Conservation (phyloP, 2,329 filamentous ascomycete species). For the Cladosporium sp. region DNA sequence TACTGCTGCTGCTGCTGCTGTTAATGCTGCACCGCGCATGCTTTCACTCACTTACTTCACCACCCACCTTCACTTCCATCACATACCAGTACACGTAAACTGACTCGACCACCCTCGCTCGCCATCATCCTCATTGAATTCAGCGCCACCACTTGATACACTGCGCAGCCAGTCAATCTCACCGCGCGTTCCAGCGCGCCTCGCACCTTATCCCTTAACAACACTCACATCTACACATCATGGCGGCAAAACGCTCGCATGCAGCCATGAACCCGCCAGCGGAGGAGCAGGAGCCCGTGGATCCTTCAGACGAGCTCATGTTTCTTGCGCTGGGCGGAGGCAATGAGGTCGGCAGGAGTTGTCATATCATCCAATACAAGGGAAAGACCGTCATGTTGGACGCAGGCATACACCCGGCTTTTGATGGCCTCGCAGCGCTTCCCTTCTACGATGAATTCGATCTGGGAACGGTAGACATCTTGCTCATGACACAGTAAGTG, state of each 20-base stretch:
- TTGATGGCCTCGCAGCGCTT: constrained; percentile 86
- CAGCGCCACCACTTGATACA: not conserved
- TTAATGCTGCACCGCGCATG: too few species aligned
- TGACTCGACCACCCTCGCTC: not conserved
- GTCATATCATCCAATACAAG: constrained; percentile 98
- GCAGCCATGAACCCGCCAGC: constrained; percentile 64
- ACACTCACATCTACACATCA: constrained; percentile 37
- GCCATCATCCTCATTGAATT: not conserved
- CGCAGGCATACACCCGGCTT: constrained; percentile 92
- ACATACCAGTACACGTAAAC: not conserved
- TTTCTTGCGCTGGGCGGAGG: constrained; percentile 92
- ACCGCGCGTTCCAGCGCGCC: constrained; percentile 4
- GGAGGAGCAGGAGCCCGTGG: constrained; percentile 75
- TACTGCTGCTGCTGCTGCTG: too few species aligned
- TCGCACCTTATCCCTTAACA: not conserved
- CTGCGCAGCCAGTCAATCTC: not conserved
- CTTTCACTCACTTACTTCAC: too few species aligned
- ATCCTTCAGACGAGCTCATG: constrained; percentile 88
- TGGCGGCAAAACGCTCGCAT: constrained; percentile 80
- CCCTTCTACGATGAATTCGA: constrained; percentile 99
- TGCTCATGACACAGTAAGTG: constrained; percentile 99
- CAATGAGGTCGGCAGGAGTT: constrained; percentile 94
- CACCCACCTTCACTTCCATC: not conserved
- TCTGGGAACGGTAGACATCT: constrained; percentile 91
- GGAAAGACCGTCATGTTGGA: constrained; percentile 99